These are phyloP conservation scores for Lasiosphaeria miniovina DNA, from an alignment of 495 filamentous ascomycete species.

Conservation along the genomic window DNA sequence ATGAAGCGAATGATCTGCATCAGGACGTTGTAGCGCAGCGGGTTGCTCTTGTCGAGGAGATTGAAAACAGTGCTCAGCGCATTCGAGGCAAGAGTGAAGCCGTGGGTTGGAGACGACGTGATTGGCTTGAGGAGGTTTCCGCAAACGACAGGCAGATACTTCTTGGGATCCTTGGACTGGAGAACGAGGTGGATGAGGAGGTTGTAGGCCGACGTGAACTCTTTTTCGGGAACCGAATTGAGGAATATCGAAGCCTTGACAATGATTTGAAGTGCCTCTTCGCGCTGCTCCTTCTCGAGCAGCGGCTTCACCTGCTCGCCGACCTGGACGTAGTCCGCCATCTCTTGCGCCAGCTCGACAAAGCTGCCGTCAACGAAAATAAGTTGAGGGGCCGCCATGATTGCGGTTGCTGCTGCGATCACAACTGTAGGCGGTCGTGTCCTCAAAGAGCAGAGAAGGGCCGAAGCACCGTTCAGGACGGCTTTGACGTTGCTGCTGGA, in stretches of 20 bases:
- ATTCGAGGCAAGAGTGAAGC: slow-evolving; percentile 76
- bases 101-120: slow-evolving; percentile 77
- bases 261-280: slow-evolving; percentile 85
- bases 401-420: slow-evolving; percentile 15
- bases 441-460: slow-evolving; percentile 10
- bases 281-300: slow-evolving; percentile 67
- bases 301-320: slow-evolving; percentile 69
- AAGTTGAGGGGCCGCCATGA: slow-evolving; percentile 39
- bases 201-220: slow-evolving; percentile 93
- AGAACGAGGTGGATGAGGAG: slow-evolving; percentile 88
- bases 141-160: slow-evolving; percentile 84
- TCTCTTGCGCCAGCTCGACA: slow-evolving; percentile 82
- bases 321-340: slow-evolving; percentile 75
- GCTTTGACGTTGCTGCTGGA: slow-evolving; percentile 9
- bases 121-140: slow-evolving; percentile 82
- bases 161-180: slow-evolving; percentile 75
- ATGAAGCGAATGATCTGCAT: slow-evolving; percentile 78
- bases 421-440: neutral
- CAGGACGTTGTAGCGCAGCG: slow-evolving; percentile 83
- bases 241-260: slow-evolving; percentile 68
- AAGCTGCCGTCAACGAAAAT: slow-evolving; percentile 90
- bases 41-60: slow-evolving; percentile 70
- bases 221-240: slow-evolving; percentile 86
- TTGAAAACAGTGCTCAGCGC: slow-evolving; percentile 97
- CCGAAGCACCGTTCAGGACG: slow-evolving; percentile 10